Conservation (phyloP, 2,329 filamentous ascomycete genomes). For the Fusarium penzigii region DNA sequence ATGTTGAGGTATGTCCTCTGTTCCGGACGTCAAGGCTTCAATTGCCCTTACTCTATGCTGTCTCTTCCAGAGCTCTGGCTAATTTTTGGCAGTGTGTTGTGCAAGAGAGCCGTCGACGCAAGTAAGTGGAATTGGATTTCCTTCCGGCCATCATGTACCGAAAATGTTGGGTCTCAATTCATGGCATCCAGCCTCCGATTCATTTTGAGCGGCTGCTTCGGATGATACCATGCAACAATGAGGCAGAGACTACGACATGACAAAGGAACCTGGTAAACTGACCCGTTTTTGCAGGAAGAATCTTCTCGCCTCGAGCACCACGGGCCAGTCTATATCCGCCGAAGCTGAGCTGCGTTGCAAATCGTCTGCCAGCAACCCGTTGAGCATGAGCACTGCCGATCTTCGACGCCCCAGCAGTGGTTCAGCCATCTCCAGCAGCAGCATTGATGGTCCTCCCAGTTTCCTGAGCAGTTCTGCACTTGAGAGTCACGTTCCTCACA, state of each 20-base stretch:
- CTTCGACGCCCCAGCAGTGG: slow-evolving; percentile 40
- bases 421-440: slow-evolving; percentile 35
- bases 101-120: slow-evolving; percentile 81
- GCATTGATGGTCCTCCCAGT: slow-evolving; percentile 28
- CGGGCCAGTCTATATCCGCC: slow-evolving; percentile 38
- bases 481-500: slow-evolving; percentile 49
- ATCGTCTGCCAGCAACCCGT: slow-evolving; percentile 33
- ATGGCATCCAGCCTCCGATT: slow-evolving; percentile 5
- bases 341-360: slow-evolving; percentile 49
- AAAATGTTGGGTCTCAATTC: slow-evolving; percentile 4
- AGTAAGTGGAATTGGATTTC: slow-evolving; percentile 57
- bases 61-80: slow-evolving; percentile 14
- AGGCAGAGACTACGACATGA: background rate
- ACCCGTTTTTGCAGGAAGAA: slow-evolving; percentile 42
- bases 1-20: slow-evolving; percentile 56
- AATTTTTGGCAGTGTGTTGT: slow-evolving; percentile 57
- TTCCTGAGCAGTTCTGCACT: slow-evolving; percentile 31
- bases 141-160: slow-evolving; percentile 10
- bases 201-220: slow-evolving; percentile 9
- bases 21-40: slow-evolving; percentile 5
- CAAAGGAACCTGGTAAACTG: slow-evolving; percentile 7
- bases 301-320: slow-evolving; percentile 41
- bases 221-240: slow-evolving; percentile 17
- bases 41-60: slow-evolving; percentile 2
- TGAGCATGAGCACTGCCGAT: slow-evolving; percentile 36